Evolutionary conservation across 108 stramenopile genomes (phyloP).

Genomic region (Cyclotella distinguenda): DNA sequence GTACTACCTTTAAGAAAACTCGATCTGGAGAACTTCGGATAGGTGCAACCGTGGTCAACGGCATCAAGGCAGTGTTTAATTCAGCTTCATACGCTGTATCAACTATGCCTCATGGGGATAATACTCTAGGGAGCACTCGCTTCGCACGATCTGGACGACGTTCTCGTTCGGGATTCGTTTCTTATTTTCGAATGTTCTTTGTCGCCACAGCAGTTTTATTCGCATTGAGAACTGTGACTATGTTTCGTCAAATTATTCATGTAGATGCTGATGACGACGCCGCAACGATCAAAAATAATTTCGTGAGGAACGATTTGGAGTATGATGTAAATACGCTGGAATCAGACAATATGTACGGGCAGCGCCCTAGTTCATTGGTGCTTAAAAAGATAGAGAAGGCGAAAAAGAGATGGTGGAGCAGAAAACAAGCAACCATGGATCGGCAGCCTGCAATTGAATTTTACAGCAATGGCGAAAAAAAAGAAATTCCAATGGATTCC

Average conservation of each 20-base stretch:
- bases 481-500: no score
- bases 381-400: slow-evolving; percentile 40
- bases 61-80: not conserved
- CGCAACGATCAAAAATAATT: not conserved
- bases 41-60: not conserved
- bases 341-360: not conserved
- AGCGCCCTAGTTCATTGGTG: not conserved
- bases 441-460: slow-evolving; percentile 6
- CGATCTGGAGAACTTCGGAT: no score
- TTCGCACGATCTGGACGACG: not conserved
- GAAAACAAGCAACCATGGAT: slow-evolving; percentile 9
- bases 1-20: no score
- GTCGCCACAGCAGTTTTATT: slow-evolving; percentile 15
- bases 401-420: slow-evolving; percentile 16
- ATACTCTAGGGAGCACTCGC: not conserved
- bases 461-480: slow-evolving; percentile 13
- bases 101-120: not conserved
- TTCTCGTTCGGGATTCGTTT: slow-evolving; percentile 1
- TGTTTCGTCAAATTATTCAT: not conserved
- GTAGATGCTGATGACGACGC: not conserved
- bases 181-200: slow-evolving; percentile 19
- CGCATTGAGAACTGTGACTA: slow-evolving; percentile 23
- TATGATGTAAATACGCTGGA: not conserved
- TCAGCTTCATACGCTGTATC: not conserved
- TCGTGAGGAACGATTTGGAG: not conserved